Base-by-base conservation (phyloP, 305 asterid genomes). In the Petunia hybrid region DNA sequence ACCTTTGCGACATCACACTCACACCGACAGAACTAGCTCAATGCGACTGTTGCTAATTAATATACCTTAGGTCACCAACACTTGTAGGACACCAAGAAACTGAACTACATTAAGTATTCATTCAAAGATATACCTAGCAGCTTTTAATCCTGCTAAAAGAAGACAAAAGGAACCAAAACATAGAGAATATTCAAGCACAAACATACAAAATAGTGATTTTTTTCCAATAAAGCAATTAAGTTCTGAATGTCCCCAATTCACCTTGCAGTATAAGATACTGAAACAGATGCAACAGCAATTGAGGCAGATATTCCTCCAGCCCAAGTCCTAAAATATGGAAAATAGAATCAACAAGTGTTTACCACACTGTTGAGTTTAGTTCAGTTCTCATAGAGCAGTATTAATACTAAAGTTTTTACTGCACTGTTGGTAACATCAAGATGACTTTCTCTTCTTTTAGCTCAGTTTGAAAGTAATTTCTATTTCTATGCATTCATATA, bases 211-310 rank as follows among this genome's bases (percentile, higher is more conserved):
- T 10, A 70, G 48, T 31, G 43, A 46, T 69, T 69, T 45, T 1
- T 69, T 69, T 69, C 16, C 76, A 43, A 9, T 46, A 69, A 70
- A 12, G 77, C 43, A 70, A 31, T 10, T 16, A 69, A 8, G 41
- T 10, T 46, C 6, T 10, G 6, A 22, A 22, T 10, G 3, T 9
- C 40, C 40, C 40, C 59, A 22, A 46, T 46, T 70, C 41, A 46
- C 22, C 60, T 31, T 22, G 42, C 43, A 46, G 12, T 2, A 70
- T 4, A 68, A 68, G 38, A 43, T 68, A 43, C 40, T 68, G 38
- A 43, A 56, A 68, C 8, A 4, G 40, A 43, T 43, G 8, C 43
- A 13, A 46, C 35, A 6, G 60, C 3, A 70, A 10, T 46, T 46
- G 22, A 69, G 41, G 59, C 31, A 1, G 31, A 46, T 70, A 70